Base-by-base conservation (phyloP, 176 grass and related monocot genomes). In the Metroxylon sagu region DNA sequence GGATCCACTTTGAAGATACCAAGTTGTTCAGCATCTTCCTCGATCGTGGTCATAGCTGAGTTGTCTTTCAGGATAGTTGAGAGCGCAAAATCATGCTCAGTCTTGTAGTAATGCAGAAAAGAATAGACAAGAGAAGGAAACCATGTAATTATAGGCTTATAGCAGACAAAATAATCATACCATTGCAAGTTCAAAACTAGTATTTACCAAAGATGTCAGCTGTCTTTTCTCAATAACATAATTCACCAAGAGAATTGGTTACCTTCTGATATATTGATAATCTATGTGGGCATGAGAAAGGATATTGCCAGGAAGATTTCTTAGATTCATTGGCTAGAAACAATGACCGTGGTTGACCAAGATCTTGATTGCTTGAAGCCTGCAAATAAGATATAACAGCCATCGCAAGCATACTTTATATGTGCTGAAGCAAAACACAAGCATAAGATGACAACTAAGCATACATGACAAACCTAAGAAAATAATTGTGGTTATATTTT, bases 1-100 rank as follows among this genome's bases (percentile, higher is more conserved):
- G 81, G 78, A 54, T 97, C 92, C 53, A 91, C 6, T 3, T 88
- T 15, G 10, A 88, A 91, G 68, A 97, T 76, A 25, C 72, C 84
- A 66, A 85, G 76, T 60, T 75, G 49, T 54, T 61, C 43, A 4
- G 26, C 27, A 30, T 80, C 73, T 18, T 80, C 72, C 71, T 61
- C 52, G 5, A 18, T 10, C 0, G 59, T 64, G 49, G 54, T 53
- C 87, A 91, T 83, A 6, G 65, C 57, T 63, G 16, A 52, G 48
- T 64, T 53, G 26, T 75, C 66, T 88, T 66, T 77, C 57, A 69
- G 31, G 26, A 53, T 58, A 3, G 51, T 77, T 18, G 83, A 43
- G 30, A 72, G 63, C 8, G 84, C 56, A 14, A 97, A 80, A 19
- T 77, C 48, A 61, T 60, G 77, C 80, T 78, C 85, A 67, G 68